Evolutionary conservation across 176 grass and related monocot species (phyloP), one percentile per base, ranked within the genome.

Genomic region (Bonia amplexicaulis): DNA sequence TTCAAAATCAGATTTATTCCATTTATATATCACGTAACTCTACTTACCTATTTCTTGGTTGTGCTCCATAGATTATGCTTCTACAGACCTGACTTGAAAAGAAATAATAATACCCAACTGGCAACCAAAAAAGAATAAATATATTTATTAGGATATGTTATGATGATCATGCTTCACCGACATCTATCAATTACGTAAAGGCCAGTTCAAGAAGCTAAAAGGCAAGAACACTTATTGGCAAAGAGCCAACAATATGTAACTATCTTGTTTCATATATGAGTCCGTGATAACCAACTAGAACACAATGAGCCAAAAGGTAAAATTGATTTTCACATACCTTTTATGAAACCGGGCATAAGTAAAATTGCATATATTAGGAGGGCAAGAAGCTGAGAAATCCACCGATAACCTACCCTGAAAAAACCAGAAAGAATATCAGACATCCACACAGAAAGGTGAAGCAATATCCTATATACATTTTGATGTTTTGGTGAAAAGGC

Each of bases 51-150:
- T 98, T 98, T 90, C 96, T 95, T 82, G 93, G 93, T 86, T 92
- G 89, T 58, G 89, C 77, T 73, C 96, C 93, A 71, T 98, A 98
- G 20, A 95, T 81, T 67, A 98, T 81, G 71, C 96, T 98, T 93
- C 96, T 92, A 55, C 75, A 79, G 76, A 98, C 90, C 70, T 95
- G 91, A 29, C 87, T 91, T 35, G 93, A 98, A 87, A 98, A 95
- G 85, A 94, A 95, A 94, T 98, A 98, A 69, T 98, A 95, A 80
- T 98, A 95, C 62, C 93, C 96, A 84, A 95, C 93, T 95, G 87
- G 69, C 86, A 89, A 66, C 58, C 55, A 12, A 55, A 23, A 61
- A 79, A 59, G 59, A 51, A 55, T 27, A 13, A 58, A 73, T 25
- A 31, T 61, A 42, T 2, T 25, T 44, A 14, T 69, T 71, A 76